These are phyloP conservation scores for Globisporangium mamillatum DNA, from an alignment of 352 stramenopile species.

Conservation along the genomic window DNA sequence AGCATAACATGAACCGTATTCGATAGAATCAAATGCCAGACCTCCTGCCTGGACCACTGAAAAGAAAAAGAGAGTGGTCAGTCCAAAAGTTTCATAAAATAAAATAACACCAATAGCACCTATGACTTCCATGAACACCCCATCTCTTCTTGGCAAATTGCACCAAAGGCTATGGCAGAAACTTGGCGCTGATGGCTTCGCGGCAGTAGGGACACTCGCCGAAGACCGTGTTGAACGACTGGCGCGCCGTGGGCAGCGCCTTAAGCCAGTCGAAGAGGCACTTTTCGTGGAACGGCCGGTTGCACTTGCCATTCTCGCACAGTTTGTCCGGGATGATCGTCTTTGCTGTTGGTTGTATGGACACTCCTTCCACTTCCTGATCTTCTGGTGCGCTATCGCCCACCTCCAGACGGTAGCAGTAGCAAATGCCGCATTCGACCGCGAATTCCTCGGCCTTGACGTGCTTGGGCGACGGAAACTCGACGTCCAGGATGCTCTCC, in stretches of 20 bases:
- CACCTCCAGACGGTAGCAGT: constrained; percentile 70
- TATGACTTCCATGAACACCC: background rate
- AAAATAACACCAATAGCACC: background rate
- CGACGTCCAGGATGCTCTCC: constrained; percentile 50
- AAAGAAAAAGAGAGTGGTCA: background rate
- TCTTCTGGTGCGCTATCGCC: background rate
- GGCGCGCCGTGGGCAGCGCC: constrained; percentile 78
- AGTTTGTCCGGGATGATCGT: constrained; percentile 73
- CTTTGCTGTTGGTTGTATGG: constrained; percentile 1
- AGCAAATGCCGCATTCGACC: constrained; percentile 89
- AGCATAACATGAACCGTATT: background rate
- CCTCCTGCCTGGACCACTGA: background rate
- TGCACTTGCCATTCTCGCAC: constrained; percentile 85
- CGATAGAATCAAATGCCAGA: background rate
- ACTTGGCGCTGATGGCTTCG: constrained; percentile 83
- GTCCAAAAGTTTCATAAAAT: background rate
- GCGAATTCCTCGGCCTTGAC: constrained; percentile 64
- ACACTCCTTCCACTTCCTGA: background rate
- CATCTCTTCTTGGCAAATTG: background rate
- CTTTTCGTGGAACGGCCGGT: constrained; percentile 82
- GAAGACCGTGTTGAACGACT: constrained; percentile 90
- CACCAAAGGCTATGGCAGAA: constrained; percentile 23
- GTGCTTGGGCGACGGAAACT: constrained; percentile 56
- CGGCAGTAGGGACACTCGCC: constrained; percentile 89
- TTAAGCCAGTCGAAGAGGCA: constrained; percentile 91